Evolutionary conservation across 208 protist species (phyloP).

Genomic region (Lotmaria passim): DNA sequence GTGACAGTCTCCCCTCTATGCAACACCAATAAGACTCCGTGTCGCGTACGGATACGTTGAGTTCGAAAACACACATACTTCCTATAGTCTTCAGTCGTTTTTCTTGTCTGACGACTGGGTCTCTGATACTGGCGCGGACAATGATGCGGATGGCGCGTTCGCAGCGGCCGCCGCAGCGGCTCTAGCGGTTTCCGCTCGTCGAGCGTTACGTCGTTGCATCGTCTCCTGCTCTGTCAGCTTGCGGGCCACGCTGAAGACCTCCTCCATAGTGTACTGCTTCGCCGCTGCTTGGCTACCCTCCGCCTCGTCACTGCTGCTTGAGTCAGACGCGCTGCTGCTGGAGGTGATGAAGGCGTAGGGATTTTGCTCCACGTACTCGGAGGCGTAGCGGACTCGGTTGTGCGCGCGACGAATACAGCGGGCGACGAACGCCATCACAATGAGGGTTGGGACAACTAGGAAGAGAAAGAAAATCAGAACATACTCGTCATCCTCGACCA

Average conservation of each 20-base stretch:
- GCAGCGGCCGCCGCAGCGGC: slow-evolving; percentile 4
- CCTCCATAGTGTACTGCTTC: slow-evolving; percentile 33
- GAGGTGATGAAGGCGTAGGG: slow-evolving; percentile 21
- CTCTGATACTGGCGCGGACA: neutral
- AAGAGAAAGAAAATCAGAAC: slow-evolving; percentile 35
- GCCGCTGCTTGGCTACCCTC: slow-evolving; percentile 8
- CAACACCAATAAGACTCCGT: too few relatives aligned
- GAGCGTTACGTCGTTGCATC: slow-evolving; percentile 2
- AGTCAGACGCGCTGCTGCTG: slow-evolving; percentile 19
- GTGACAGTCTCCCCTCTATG: too few relatives aligned
- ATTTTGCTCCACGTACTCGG: slow-evolving; percentile 31
- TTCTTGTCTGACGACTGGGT: slow-evolving; percentile 9
- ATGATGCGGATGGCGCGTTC: neutral
- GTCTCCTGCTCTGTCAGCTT: slow-evolving; percentile 25
- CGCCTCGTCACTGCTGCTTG: slow-evolving; percentile 14
- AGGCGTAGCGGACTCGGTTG: slow-evolving; percentile 40
- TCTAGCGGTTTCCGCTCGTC: neutral
- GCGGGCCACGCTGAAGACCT: slow-evolving; percentile 24
- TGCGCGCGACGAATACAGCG: slow-evolving; percentile 22
- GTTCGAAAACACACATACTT: neutral
- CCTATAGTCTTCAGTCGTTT: neutral
- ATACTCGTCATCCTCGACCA: slow-evolving; percentile 51
- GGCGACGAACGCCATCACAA: slow-evolving; percentile 23
- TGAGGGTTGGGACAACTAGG: slow-evolving; percentile 25
- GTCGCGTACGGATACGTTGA: too few relatives aligned